Evolutionary conservation across 108 stramenopile genomes (phyloP), one percentile per base, ranked within the genome.

Genomic region (Skeletonema tropicum): DNA sequence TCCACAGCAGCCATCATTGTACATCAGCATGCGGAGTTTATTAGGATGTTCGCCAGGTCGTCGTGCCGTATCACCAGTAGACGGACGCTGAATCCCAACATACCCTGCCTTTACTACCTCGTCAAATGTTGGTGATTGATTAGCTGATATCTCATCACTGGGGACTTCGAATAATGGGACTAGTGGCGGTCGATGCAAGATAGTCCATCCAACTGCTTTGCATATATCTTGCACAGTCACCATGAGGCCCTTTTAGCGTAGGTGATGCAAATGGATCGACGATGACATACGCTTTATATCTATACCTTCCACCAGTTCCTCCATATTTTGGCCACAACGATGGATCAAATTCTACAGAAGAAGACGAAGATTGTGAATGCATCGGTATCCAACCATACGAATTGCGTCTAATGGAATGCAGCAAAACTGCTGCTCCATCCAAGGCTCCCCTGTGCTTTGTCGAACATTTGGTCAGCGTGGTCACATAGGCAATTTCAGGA

Each of bases 1-100:
- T 0, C 91, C 91, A 70, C 94, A 94, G 77, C 94, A 94, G 58
- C 94, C 94, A 23, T 83, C 76, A 13, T 80, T 82, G 48, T 57
- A 23, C 45, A 82, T 64, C 3, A 30, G 15, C 45, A 71, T 31
- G 15, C 66, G 57, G 23, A 82, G 71, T 58, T 42, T 72, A 41
- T 82, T 60, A 3, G 65, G 68, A 60, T 60, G 59, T 52, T 75
- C 80, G 1, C 45, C 46, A 17, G 57, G 69, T 1, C 5, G 19
- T 45, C 46, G 73, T 15, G 69, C 74, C 10, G 61, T 59, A 0
- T 69, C 74, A 42, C 80, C 80, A 42, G 55, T 46, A 15, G 41
- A 39, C 33, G 74, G 68, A 31, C 70, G 63, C 45, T 71, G 63
- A 13, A 21, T 41, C 2, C 74, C 80, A 59, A 82, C 55, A 41